Evolutionary conservation across 805 yeast genomes (phyloP).

Genomic region (Candida endomychidarum): DNA sequence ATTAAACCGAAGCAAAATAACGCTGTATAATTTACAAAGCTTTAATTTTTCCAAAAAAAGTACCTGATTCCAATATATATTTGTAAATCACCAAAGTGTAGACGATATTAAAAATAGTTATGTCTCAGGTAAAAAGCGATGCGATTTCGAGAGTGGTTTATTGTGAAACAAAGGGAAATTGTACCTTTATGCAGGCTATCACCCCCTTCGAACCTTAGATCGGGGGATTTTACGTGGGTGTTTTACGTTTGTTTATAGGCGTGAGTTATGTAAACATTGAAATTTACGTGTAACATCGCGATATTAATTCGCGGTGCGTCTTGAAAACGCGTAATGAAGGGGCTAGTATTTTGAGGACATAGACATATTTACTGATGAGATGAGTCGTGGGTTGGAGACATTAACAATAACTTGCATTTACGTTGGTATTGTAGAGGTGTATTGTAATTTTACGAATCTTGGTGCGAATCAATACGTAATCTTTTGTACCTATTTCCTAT

Average conservation of each 20-base stretch:
- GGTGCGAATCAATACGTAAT: too few species aligned
- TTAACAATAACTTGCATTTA: too few species aligned
- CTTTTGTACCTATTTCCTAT: too few species aligned
- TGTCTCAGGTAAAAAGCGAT: neutral
- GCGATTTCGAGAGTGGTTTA: neutral
- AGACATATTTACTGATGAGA: neutral
- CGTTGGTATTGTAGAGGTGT: too few species aligned
- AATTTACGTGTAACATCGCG: conserved; percentile 5
- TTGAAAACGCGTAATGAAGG: conserved; percentile 1
- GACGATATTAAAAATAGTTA: neutral
- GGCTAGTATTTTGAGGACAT: too few species aligned
- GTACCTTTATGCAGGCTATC: neutral
- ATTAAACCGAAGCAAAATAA: neutral
- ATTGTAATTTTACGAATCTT: too few species aligned
- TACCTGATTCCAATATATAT: conserved; percentile 5
- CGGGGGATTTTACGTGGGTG: neutral
- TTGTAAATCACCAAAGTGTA: conserved; percentile 1
- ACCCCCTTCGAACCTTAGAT: neutral
- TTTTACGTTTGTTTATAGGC: too few species aligned
- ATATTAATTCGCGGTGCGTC: neutral
- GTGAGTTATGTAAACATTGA: neutral
- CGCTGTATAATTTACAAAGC: neutral
- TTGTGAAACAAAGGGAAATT: neutral
- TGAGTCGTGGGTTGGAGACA: neutral
- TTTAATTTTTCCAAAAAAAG: conserved; percentile 2